Conservation (phyloP, 495 filamentous ascomycete species). For the Xylaria nigripes region DNA sequence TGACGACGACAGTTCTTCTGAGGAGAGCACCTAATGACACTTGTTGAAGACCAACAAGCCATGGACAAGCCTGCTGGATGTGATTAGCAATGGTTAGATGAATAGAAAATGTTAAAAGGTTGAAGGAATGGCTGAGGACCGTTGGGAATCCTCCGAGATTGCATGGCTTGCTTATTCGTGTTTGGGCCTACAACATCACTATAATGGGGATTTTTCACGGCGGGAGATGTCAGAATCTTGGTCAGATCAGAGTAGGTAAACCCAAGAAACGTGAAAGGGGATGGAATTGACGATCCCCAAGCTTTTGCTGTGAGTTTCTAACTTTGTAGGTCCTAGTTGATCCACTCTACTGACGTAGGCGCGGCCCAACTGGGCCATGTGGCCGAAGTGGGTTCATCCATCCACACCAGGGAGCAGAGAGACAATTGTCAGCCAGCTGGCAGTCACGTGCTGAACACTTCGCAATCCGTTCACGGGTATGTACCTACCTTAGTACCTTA, state of each 20-base stretch:
- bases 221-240: not conserved
- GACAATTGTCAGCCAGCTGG: not conserved
- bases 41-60: not conserved
- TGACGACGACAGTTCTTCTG: not conserved
- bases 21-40: not conserved
- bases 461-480: too few species aligned
- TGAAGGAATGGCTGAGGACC: slow-evolving; percentile 2
- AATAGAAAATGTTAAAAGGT: not conserved
- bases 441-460: too few species aligned
- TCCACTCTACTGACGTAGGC: too few species aligned
- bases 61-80: not conserved
- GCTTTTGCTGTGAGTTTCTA: too few species aligned
- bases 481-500: too few species aligned
- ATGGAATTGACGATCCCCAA: not conserved
- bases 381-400: too few species aligned
- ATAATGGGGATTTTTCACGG: not conserved
- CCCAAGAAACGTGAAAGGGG: not conserved
- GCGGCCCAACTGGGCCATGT: too few species aligned
- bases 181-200: not conserved
- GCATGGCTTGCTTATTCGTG: not conserved
- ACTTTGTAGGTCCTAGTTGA: too few species aligned
- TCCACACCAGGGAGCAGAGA: too few species aligned
- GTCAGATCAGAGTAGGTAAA: not conserved
- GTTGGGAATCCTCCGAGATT: not conserved
- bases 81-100: not conserved